Evolutionary conservation across 176 grass and related monocot species (phyloP).

Genomic region (Musa acuminata): DNA sequence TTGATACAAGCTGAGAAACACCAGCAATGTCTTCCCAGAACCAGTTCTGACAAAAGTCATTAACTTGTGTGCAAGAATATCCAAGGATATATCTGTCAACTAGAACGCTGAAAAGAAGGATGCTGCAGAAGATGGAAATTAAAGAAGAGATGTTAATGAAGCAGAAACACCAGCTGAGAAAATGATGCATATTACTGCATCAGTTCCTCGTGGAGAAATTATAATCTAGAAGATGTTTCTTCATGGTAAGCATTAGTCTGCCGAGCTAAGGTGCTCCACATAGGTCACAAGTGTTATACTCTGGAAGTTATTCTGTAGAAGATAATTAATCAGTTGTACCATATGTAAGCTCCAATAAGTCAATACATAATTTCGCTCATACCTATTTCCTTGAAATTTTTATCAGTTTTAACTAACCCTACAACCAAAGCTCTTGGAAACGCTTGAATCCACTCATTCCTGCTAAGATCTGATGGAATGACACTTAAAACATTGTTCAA

Average conservation of each 20-base stretch:
- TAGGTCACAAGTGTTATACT: neutral
- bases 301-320: no score
- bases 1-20: no score
- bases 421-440: conserved; percentile 15
- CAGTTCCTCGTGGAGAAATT: neutral
- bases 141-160: no score
- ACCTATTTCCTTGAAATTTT: conserved; percentile 14
- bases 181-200: neutral
- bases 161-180: neutral
- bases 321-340: neutral
- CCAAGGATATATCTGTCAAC: no score
- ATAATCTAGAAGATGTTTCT: neutral
- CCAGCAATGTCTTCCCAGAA: no score
- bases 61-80: no score
- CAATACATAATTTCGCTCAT: neutral
- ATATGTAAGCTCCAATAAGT: neutral
- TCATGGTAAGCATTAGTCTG: neutral
- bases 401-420: conserved; percentile 18
- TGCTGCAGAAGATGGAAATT: no score
- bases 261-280: neutral
- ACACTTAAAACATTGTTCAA: conserved; percentile 3
- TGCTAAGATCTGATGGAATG: neutral
- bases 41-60: no score
- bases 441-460: conserved; percentile 16
- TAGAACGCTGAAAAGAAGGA: no score